phyloP scores from a whole-genome alignment of 805 yeast species.

The Kodamaea nitidulidarum region DNA sequence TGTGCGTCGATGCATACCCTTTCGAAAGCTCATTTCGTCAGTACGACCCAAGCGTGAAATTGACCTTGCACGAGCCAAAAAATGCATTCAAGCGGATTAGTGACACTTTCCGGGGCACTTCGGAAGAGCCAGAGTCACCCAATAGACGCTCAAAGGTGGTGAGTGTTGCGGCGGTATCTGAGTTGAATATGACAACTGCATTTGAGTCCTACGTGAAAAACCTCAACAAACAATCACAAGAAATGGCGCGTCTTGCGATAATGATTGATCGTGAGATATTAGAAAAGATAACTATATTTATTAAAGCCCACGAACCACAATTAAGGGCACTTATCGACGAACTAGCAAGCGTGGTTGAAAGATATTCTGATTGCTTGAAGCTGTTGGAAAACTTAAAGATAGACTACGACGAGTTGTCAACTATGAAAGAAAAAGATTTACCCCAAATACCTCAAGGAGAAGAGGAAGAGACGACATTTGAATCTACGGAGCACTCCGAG shows the following conservation, averaged over 20 bases:
- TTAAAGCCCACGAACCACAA: conserved; percentile 35
- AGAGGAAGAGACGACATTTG: neutral
- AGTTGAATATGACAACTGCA: conserved; percentile 7
- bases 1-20: conserved; percentile 22
- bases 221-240: conserved; percentile 22
- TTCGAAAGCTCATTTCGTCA: conserved; percentile 22
- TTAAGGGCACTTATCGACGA: conserved; percentile 20
- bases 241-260: conserved; percentile 24
- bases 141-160: neutral
- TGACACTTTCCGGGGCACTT: conserved; percentile 8
- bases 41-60: conserved; percentile 4
- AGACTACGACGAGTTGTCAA: conserved; percentile 27
- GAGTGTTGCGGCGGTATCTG: neutral
- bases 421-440: conserved; percentile 28
- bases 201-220: conserved; percentile 17
- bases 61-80: conserved; percentile 3
- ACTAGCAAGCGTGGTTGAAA: conserved; percentile 20
- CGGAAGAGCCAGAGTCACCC: neutral
- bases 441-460: conserved; percentile 12
- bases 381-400: conserved; percentile 26
- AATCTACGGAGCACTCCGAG: conserved; percentile 1
- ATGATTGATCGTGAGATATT: conserved; percentile 33
- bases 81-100: conserved; percentile 9
- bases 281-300: conserved; percentile 29
- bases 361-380: conserved; percentile 22